A percentile compares a stretch with the other conserved stretches of the same genome.
phyloP scores from a whole-genome alignment of 345 rosid genomes.

The Salix brachista region DNA sequence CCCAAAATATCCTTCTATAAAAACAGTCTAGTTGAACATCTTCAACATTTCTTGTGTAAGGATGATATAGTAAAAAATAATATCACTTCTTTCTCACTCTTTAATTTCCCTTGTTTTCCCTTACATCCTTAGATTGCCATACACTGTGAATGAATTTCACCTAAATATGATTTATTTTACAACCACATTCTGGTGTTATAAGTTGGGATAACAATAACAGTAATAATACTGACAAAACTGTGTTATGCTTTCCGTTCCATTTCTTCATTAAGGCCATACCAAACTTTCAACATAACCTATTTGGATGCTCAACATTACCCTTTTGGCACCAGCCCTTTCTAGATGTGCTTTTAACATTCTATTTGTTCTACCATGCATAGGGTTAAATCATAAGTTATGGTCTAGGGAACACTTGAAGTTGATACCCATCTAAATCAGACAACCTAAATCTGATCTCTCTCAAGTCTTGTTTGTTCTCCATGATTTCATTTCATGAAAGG shows the following conservation, averaged over 20 bases:
- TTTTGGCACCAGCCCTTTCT: neutral
- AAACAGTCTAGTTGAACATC: no score
- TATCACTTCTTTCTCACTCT: neutral
- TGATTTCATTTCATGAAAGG: neutral
- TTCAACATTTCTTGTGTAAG: no score
- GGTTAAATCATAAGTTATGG: neutral
- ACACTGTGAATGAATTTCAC: neutral
- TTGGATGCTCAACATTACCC: neutral
- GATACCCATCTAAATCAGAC: neutral
- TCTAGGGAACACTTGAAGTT: neutral
- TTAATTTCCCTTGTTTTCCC: neutral
- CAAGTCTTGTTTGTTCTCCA: neutral
- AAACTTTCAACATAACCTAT: neutral
- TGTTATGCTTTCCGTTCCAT: neutral
- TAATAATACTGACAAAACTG: neutral
- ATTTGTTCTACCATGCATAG: neutral
- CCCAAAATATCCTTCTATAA: no score
- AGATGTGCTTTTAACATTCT: neutral
- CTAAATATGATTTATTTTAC: neutral
- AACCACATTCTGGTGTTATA: neutral
- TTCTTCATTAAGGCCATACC: neutral
- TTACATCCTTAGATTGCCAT: neutral
- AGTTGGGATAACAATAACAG: neutral
- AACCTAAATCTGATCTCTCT: neutral
- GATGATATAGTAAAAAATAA: no score